These are phyloP conservation scores for Stereum hirsutum DNA, from an alignment of 1,284 basidiomycete genomes.

Conservation along the genomic window DNA sequence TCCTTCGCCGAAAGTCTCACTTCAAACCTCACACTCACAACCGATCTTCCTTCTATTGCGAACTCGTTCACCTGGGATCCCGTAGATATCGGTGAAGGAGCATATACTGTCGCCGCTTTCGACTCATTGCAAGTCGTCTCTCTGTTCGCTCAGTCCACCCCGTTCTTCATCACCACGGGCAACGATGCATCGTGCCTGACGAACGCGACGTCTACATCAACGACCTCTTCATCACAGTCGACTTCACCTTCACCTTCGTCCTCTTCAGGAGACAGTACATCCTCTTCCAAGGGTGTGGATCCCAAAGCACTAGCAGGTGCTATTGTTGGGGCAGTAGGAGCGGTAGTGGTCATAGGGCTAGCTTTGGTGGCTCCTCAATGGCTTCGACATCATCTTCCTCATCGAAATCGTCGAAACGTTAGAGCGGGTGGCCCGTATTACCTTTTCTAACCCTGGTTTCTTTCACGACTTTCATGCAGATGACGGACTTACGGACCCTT, in stretches of 20 bases:
- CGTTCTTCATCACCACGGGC: slow-evolving; percentile 15
- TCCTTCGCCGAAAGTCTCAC: too few species aligned
- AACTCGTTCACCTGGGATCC: slow-evolving; percentile 12
- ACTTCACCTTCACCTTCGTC: neutral
- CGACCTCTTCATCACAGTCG: neutral
- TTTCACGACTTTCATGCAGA: too few species aligned
- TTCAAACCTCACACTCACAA: slow-evolving; percentile 15
- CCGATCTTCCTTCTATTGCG: slow-evolving; percentile 12
- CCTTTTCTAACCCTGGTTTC: slow-evolving; percentile 15
- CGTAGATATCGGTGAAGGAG: slow-evolving; percentile 17
- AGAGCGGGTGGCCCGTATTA: slow-evolving; percentile 14
- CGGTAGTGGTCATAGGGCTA: slow-evolving; percentile 14
- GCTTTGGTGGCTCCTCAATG: slow-evolving; percentile 17
- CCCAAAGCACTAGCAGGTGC: slow-evolving; percentile 17
- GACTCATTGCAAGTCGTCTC: slow-evolving; percentile 10
- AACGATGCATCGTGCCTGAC: slow-evolving; percentile 6
- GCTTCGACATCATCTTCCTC: slow-evolving; percentile 9
- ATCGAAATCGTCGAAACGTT: slow-evolving; percentile 6
- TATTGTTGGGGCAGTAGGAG: slow-evolving; percentile 14
- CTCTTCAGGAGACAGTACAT: neutral
- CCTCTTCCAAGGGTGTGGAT: slow-evolving; percentile 12
- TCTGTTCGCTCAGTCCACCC: slow-evolving; percentile 13
- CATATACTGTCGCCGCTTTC: slow-evolving; percentile 16
- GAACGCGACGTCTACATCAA: neutral
- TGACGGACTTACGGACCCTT: too few species aligned